Base-by-base conservation (phyloP, 2,329 filamentous ascomycete species). In the Ophiostoma himal-ulmi region DNA sequence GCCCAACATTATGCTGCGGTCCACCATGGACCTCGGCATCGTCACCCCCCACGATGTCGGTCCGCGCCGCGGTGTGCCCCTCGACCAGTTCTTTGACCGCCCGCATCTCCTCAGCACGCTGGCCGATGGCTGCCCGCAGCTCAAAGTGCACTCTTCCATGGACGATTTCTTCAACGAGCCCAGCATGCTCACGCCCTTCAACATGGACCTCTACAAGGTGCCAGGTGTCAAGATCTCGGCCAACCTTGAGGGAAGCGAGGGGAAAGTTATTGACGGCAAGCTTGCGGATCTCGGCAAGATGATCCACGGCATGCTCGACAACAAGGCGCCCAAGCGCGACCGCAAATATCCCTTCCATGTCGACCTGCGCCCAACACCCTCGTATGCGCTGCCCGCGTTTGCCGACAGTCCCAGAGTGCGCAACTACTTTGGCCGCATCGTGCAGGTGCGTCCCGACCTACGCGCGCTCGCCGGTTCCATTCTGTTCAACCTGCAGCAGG, bases 401-500 rank as follows among this genome's bases (percentile, higher is more conserved):
- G 74, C 75, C 70, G 77, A 81, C 68, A 70, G 72, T 37, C 71
- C 75, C 5, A 67, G 70, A 17, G 77, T 82, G 69, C 75, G 76
- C 30, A 73, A 73, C 14, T 77, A 77, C 64, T 81, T 82, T 68
- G 81, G 81, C 34, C 77, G 78, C 22, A 74, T 83, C 39, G 73
- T 83, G 44, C 80, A 79, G 64, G 74, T 77, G 66, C 78, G 78
- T 17, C 62, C 73, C 26, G 79, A 81, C 73, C 76, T 76, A 30
- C 76, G 79, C 34, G 72, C 74, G 8, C 77, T 81, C 52, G 78
- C 79, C 52, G 78, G 76, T 48, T 73, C 77, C 10, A 77, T 76
- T 3, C 76, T 81, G 26, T 80, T 77, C 74, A 76, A 76, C 70
- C 73, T 81, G 69, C 73, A 76, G 41, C 75, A 74, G 67, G 75